Evolutionary conservation across 1,284 basidiomycete genomes (phyloP).

Genomic region (Leucoagaricus sp.): DNA sequence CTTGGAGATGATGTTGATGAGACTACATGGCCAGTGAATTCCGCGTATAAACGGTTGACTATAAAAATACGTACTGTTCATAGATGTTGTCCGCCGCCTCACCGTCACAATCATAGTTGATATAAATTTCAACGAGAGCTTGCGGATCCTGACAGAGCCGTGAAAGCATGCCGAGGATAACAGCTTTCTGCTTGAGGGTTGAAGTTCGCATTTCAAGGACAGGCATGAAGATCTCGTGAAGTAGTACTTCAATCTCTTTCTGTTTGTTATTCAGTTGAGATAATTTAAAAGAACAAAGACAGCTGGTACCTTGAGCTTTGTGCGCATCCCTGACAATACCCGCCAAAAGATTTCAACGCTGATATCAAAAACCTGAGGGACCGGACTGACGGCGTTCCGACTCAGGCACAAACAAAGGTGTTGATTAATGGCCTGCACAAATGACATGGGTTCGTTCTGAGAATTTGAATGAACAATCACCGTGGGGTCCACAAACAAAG

Average conservation of each 20-base stretch:
- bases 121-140: constrained; percentile 94
- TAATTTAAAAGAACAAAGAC: constrained; percentile 6
- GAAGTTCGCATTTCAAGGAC: constrained; percentile 98
- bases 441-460: constrained; percentile 82
- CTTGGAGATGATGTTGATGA: constrained; percentile 95
- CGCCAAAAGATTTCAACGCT: constrained; percentile 99
- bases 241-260: constrained; percentile 99
- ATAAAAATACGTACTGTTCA: constrained; percentile 64
- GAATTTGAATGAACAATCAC: constrained; percentile 90
- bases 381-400: constrained; percentile 93
- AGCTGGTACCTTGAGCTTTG: constrained; percentile 82
- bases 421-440: constrained; percentile 92
- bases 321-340: constrained; percentile 90
- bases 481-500: constrained; percentile 82
- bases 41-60: neutral
- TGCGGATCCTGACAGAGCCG: constrained; percentile 93
- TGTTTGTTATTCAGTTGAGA: constrained; percentile 32
- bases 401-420: constrained; percentile 94
- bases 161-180: constrained; percentile 85
- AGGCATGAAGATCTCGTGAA: constrained; percentile 99
- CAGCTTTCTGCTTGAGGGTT: constrained; percentile 91
- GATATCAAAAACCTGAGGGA: constrained; percentile 97
- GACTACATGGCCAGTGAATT: constrained; percentile 39
- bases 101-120: constrained; percentile 97
- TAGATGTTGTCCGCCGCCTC: constrained; percentile 94